phyloP scores from a whole-genome alignment of 1,139 yeast genomes.

The Kurtzmaniella quercitrusa region DNA sequence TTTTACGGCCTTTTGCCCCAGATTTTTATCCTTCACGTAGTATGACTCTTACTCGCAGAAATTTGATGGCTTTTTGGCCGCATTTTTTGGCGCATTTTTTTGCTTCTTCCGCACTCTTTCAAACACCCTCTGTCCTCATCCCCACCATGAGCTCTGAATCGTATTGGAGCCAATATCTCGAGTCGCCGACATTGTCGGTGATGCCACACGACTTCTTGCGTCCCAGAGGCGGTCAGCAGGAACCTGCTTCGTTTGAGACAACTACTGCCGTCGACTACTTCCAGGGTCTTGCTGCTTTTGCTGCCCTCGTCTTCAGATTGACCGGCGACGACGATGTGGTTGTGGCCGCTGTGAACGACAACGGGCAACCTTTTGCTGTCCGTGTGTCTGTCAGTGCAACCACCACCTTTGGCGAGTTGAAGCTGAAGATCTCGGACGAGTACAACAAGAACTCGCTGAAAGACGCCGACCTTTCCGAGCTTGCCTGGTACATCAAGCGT shows the following conservation, averaged over 20 bases:
- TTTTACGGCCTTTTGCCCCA: too few relatives aligned
- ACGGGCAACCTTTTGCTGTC: constrained; percentile 46
- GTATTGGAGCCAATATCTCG: constrained; percentile 67
- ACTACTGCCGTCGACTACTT: constrained; percentile 30
- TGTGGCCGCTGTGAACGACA: constrained; percentile 28
- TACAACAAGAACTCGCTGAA: constrained; percentile 35
- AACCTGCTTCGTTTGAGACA: constrained; percentile 3
- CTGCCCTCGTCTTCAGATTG: constrained; percentile 67
- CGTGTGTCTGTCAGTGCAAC: constrained; percentile 53
- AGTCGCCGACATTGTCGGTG: constrained; percentile 79
- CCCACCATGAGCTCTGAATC: constrained; percentile 16
- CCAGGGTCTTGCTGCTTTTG: constrained; percentile 63
- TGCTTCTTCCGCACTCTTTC: background rate
- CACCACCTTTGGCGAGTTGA: constrained; percentile 50
- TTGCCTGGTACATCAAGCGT: constrained; percentile 49
- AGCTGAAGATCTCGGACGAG: constrained; percentile 39
- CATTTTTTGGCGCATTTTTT: background rate
- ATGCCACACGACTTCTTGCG: constrained; percentile 84
- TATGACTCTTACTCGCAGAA: background rate
- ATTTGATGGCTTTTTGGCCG: too few relatives aligned
- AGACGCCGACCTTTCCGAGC: constrained; percentile 50
- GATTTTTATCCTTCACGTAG: too few relatives aligned
- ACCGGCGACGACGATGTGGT: constrained; percentile 94
- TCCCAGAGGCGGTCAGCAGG: constrained; percentile 65
- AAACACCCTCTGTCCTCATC: background rate